Conservation (phyloP, 106 monocot species). For the Platanthera guangdongensis region DNA sequence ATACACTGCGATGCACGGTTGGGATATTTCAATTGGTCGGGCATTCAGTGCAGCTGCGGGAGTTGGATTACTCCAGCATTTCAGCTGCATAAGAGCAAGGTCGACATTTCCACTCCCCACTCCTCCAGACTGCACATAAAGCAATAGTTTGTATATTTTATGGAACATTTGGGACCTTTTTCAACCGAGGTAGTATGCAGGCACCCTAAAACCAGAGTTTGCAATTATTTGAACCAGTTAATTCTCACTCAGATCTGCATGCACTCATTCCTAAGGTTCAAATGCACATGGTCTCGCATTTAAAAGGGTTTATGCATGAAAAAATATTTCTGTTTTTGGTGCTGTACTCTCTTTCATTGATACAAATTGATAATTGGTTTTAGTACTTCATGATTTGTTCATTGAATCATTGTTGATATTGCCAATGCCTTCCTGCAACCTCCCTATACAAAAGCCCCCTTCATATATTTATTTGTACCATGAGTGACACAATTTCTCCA, state of each 20-base stretch:
- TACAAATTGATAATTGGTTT: background rate
- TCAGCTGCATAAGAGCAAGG: constrained; percentile 80
- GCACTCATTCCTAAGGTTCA: background rate
- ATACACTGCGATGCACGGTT: constrained; percentile 65
- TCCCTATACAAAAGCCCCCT: too few species aligned
- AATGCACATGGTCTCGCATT: background rate
- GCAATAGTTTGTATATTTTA: background rate
- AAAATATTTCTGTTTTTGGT: background rate
- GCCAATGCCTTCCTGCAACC: background rate
- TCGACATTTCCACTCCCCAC: constrained; percentile 42
- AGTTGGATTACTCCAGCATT: constrained; percentile 99
- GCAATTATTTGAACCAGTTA: background rate
- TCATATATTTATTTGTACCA: too few species aligned
- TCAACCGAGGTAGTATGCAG: background rate
- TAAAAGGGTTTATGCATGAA: background rate
- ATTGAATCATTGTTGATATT: background rate
- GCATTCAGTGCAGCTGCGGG: constrained; percentile 92
- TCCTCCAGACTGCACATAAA: background rate
- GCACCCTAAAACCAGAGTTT: background rate
- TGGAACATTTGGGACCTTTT: background rate
- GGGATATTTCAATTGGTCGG: constrained; percentile 95
- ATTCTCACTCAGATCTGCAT: background rate
- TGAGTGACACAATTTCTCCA: too few species aligned
- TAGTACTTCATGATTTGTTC: background rate
- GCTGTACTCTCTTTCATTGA: background rate